These are phyloP conservation scores for Hyaloscypha hepaticicola DNA, from an alignment of 495 filamentous ascomycete species.

Conservation along the genomic window DNA sequence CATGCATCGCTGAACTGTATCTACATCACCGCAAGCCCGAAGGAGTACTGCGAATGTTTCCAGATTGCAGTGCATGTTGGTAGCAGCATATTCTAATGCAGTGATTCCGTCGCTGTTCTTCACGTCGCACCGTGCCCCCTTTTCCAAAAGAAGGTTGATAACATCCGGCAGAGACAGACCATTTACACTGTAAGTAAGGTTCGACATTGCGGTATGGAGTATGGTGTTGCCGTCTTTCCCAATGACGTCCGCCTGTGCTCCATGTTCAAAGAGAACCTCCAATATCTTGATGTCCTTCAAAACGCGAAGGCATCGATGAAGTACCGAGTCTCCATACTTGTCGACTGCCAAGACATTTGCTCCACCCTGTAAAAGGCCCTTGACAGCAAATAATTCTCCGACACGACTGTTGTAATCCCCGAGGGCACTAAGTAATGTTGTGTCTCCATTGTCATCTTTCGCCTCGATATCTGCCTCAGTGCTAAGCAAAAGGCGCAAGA, in stretches of 20 bases:
- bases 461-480: constrained; percentile 34
- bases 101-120: constrained; percentile 2
- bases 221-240: background rate
- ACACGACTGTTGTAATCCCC: background rate
- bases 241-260: constrained; percentile 2
- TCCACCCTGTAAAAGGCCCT: background rate
- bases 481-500: constrained; percentile 35
- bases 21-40: constrained; percentile 12
- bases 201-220: constrained; percentile 12
- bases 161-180: background rate
- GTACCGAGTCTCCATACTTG: background rate
- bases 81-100: constrained; percentile 7
- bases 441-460: constrained; percentile 18
- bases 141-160: constrained; percentile 15
- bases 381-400: constrained; percentile 13
- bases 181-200: background rate
- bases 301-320: constrained; percentile 1
- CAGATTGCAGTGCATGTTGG: background rate
- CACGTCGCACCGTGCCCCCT: constrained; percentile 6
- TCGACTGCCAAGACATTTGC: background rate
- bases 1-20: constrained; percentile 7
- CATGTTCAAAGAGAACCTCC: constrained; percentile 33
- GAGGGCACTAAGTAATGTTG: background rate
- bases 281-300: constrained; percentile 31
- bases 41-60: constrained; percentile 16